phyloP scores from a whole-genome alignment of 495 filamentous ascomycete species.

The Aspergillus baeticus region DNA sequence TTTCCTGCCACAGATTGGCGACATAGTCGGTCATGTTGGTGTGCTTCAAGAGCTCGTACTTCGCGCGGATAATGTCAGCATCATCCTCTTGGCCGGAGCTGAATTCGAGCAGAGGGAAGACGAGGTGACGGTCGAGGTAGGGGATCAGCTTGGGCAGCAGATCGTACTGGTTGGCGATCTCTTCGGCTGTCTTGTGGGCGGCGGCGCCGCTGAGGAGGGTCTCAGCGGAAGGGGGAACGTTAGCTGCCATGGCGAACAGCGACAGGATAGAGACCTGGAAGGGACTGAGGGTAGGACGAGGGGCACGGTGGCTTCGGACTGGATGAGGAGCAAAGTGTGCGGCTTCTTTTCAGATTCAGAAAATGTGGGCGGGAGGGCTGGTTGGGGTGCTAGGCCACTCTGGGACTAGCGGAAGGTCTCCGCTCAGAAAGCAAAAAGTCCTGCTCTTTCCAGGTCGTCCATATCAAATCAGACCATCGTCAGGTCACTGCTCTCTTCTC shows the following conservation, averaged over 20 bases:
- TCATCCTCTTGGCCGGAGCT: slow-evolving; percentile 58
- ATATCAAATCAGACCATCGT: slow-evolving; percentile 16
- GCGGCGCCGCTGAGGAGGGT: slow-evolving; percentile 54
- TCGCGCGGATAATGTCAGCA: slow-evolving; percentile 72
- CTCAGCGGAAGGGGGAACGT: slow-evolving; percentile 52
- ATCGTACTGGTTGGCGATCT: slow-evolving; percentile 68
- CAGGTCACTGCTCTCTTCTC: slow-evolving; percentile 11
- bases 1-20: slow-evolving; percentile 79
- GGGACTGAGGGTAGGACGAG: slow-evolving; percentile 16
- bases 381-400: slow-evolving; percentile 34
- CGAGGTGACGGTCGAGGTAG: slow-evolving; percentile 91
- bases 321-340: slow-evolving; percentile 26
- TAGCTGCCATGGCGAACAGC: slow-evolving; percentile 63
- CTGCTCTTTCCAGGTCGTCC: slow-evolving; percentile 16
- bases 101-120: slow-evolving; percentile 93
- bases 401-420: slow-evolving; percentile 25
- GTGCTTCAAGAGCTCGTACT: slow-evolving; percentile 88
- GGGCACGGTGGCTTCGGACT: slow-evolving; percentile 13
- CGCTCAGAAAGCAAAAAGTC: slow-evolving; percentile 29
- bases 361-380: slow-evolving; percentile 47
- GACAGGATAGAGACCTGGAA: slow-evolving; percentile 16
- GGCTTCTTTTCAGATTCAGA: slow-evolving; percentile 28
- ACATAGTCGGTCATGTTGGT: slow-evolving; percentile 99
- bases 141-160: slow-evolving; percentile 85
- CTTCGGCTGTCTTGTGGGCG: slow-evolving; percentile 49